Base-by-base conservation (phyloP, 2,329 filamentous ascomycete species). In the Trichoderma atrobrunneum region DNA sequence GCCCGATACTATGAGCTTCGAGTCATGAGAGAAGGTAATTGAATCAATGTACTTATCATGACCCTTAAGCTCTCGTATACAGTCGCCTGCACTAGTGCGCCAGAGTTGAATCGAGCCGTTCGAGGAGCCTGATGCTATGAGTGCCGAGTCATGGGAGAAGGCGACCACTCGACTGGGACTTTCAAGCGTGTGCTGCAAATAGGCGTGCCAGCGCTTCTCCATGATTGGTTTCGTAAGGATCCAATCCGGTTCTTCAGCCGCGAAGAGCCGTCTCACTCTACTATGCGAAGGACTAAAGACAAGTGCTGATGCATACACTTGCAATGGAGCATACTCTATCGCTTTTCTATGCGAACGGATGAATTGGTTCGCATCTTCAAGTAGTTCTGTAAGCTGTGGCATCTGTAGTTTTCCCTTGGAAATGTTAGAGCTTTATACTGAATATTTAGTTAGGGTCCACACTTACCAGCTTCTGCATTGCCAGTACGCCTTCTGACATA, bases 121-220 rank as follows among this genome's bases (percentile, higher is more conserved):
- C n/a, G 0, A 1, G 4, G 43, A 21, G n/a, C 43, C 10, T 1
- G 4, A 51, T 51, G 10, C 43, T 12, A 51, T 21, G n/a, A 51
- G n/a, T 51, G 43, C n/a, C 10, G 43, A 51, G n/a, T 51, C 43
- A 51, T 21, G n/a, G 18, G 43, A 51, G 10, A 51, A 51, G 10
- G 43, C 43, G 10, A 51, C 43, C 10, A 2, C 0, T 1, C 0
- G 0, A 18, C 16, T 43, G 7, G 0, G 0, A 43, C 0, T 18
- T 21, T 51, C 43, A 12, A 51, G 1, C 43, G 43, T 51, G n/a
- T 51, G 10, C 4, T 11, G 43, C 43, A n/a, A 21, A 43, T n/a
- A 51, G n/a, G 43, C n/a, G 43, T 43, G 43, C n/a, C 43, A 51
- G 43, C 10, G 43, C 10, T n/a, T 21, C n/a, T 51, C 43, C 18